Conservation (phyloP, 1,284 basidiomycete genomes). For the Inonotus obliquus region DNA sequence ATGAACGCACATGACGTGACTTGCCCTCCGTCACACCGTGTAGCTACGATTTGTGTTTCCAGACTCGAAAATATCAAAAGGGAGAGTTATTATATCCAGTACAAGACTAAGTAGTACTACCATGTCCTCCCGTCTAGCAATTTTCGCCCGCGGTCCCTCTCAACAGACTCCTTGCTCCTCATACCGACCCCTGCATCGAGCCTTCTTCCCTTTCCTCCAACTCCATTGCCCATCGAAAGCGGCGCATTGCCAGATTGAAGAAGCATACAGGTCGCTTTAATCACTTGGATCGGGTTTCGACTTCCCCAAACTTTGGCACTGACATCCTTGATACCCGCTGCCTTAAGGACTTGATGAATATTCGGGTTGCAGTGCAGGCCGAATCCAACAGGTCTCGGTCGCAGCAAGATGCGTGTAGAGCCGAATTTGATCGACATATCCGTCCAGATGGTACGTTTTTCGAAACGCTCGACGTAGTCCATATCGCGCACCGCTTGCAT, state of each 20-base stretch:
- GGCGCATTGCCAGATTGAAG: slow-evolving; percentile 71
- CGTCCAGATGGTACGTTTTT: slow-evolving; percentile 87
- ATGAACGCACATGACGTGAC: background rate
- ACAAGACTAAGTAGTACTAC: too few species aligned
- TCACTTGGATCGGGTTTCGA: slow-evolving; percentile 68
- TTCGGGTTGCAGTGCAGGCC: slow-evolving; percentile 88
- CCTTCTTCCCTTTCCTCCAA: slow-evolving; percentile 66
- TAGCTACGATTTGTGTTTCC: background rate
- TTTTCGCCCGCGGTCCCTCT: slow-evolving; percentile 68
- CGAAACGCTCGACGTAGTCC: slow-evolving; percentile 88
- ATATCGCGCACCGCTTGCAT: slow-evolving; percentile 78
- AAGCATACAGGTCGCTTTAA: slow-evolving; percentile 58
- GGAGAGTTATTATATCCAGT: too few species aligned
- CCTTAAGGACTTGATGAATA: slow-evolving; percentile 85
- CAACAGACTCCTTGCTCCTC: slow-evolving; percentile 57
- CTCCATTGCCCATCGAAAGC: slow-evolving; percentile 70
- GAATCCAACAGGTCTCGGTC: slow-evolving; percentile 91
- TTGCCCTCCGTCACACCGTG: background rate
- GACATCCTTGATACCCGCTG: slow-evolving; percentile 91
- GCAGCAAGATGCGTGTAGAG: slow-evolving; percentile 77
- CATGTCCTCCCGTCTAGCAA: slow-evolving; percentile 55
- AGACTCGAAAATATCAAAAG: background rate
- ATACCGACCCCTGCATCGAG: slow-evolving; percentile 66
- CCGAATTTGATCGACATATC: slow-evolving; percentile 84
- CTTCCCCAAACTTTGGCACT: slow-evolving; percentile 94